Evolutionary conservation across 805 yeast genomes (phyloP), one percentile per base, ranked within the genome.

Genomic region (Ogataea nitratoaversa): DNA sequence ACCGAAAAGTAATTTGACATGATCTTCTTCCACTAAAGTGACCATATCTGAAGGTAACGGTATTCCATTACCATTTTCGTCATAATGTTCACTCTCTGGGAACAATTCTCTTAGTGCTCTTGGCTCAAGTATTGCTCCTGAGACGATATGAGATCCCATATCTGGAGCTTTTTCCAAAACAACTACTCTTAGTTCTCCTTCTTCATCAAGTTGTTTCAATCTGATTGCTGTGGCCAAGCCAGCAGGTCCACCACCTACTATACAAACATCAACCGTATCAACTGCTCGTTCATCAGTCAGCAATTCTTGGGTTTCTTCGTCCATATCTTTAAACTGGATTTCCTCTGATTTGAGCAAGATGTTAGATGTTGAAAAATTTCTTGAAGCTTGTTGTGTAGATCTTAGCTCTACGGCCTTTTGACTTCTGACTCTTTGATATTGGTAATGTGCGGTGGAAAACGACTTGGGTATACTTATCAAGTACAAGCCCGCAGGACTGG

Each of bases 211-310:
- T 59, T 90, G 96, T 61, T 93, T 93, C 44, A 88, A 68, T 50
- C 76, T 74, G 47, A 93, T 93, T 11, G 98, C 98, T 2, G 99
- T 83, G 1, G 96, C 90, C 37, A 93, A 68, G 3, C 99, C 99
- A 1, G 98, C 95, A 6, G 98, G 98, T 0, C 99, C 99, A 27
- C 95, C 98, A 32, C 99, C 99, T 2, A 93, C 95, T 37, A 93
- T 88, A 54, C 95, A 85, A 18, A 93, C 95, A 61, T 93, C 99
- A 12, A 87, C 96, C 24, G 78, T 76, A 56, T 93, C 99, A 12
- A 72, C 76, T 5, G 85, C 95, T 41, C 98, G 70, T 47, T 82
- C 86, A 46, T 78, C 82, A 1, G 67, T 67, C 13, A 82, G 62
- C 4, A 65, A 41, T 27, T 65, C 76, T 48, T 66, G 66, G 34